Percentiles rank a stretch among this genome's conserved stretches.
Evolutionary conservation across 495 filamentous ascomycete genomes (phyloP).

Genomic region (Tuber borchii): DNA sequence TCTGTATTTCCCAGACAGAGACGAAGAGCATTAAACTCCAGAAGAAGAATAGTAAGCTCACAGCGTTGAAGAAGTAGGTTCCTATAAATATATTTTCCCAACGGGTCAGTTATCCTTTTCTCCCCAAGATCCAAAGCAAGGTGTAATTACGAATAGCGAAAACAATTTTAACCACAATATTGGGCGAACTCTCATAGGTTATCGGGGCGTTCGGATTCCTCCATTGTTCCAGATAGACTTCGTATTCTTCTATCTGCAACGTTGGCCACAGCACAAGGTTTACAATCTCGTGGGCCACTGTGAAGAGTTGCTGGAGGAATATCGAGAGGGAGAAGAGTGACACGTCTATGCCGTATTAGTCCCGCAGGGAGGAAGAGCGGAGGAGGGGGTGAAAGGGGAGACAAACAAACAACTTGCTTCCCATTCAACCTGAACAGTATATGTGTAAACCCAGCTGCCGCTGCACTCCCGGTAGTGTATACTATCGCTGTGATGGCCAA

Average conservation of each 20-base stretch:
- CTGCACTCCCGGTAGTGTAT: conserved; percentile 28
- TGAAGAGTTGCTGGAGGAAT: conserved; percentile 37
- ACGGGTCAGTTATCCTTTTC: conserved; percentile 10
- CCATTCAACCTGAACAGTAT: conserved; percentile 36
- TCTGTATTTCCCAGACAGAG: conserved; percentile 35
- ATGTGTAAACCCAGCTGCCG: conserved; percentile 32
- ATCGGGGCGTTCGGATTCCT: conserved; percentile 31
- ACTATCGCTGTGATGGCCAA: conserved; percentile 25
- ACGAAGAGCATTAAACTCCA: conserved; percentile 36
- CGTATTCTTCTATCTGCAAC: conserved; percentile 20
- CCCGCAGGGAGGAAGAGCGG: neutral
- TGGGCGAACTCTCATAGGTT: conserved; percentile 22
- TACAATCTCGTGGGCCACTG: conserved; percentile 24
- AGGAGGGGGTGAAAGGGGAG: neutral
- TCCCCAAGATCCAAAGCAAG: neutral
- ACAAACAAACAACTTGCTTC: conserved; percentile 35
- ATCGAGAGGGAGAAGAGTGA: conserved; percentile 34
- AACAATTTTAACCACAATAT: conserved; percentile 13
- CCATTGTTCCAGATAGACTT: conserved; percentile 20
- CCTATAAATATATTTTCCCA: conserved; percentile 11
- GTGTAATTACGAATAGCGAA: conserved; percentile 29
- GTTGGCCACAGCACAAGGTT: conserved; percentile 18
- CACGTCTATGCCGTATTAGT: conserved; percentile 21
- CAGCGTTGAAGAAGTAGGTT: conserved; percentile 35
- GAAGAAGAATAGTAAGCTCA: conserved; percentile 37